Evolutionary conservation across 345 rosid species (phyloP).

Genomic region (Orychophragmus violaceus): DNA sequence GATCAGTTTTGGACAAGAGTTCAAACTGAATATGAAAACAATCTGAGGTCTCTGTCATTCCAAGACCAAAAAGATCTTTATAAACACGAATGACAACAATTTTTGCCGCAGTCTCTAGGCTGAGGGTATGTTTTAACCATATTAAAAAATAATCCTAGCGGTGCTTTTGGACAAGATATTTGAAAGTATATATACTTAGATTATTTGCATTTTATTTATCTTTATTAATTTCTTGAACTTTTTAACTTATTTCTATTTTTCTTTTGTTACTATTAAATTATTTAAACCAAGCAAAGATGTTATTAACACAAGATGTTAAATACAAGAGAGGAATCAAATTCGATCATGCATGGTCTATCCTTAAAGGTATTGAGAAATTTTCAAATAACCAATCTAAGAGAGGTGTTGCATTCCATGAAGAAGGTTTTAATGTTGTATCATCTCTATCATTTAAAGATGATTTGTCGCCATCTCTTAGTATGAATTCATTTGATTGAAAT

Average conservation of each 20-base stretch:
- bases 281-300: background rate
- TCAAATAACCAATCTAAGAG: background rate
- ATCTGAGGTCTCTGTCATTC: too few species aligned
- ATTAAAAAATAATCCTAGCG: too few species aligned
- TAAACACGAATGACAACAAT: too few species aligned
- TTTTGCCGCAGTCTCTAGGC: too few species aligned
- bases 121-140: too few species aligned
- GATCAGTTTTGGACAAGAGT: too few species aligned
- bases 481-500: background rate
- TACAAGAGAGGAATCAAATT: background rate
- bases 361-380: background rate
- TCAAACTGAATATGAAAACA: too few species aligned
- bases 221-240: too few species aligned
- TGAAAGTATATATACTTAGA: background rate
- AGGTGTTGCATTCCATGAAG: background rate
- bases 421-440: background rate
- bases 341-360: background rate
- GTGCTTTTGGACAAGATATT: too few species aligned
- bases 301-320: too few species aligned
- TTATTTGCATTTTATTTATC: background rate
- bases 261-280: background rate
- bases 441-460: background rate
- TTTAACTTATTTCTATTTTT: background rate
- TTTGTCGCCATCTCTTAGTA: background rate
- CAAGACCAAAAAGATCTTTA: too few species aligned